These are phyloP conservation scores for Ceratocystis eucalypticola DNA, from an alignment of 2,329 filamentous ascomycete genomes.

Conservation along the genomic window DNA sequence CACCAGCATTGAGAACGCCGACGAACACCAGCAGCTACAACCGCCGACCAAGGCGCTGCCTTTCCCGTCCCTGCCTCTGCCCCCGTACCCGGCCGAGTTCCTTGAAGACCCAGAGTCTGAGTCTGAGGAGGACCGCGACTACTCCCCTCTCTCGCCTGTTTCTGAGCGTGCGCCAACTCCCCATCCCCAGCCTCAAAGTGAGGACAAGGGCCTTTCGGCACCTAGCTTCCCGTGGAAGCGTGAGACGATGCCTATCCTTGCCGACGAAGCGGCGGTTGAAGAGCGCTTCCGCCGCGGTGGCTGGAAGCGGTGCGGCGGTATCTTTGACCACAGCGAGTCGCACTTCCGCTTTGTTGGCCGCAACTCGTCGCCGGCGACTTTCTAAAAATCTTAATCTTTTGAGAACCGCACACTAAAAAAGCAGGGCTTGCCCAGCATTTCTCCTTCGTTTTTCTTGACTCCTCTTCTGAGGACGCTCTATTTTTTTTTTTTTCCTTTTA, in stretches of 20 bases:
- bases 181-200: constrained; percentile 13
- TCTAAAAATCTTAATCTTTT: constrained; percentile 1
- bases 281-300: constrained; percentile 23
- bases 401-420: neutral
- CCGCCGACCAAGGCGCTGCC: constrained; percentile 9
- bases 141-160: constrained; percentile 13
- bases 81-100: constrained; percentile 7
- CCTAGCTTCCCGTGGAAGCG: constrained; percentile 23
- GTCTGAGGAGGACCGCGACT: constrained; percentile 15
- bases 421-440: neutral
- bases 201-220: neutral
- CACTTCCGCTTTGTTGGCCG: constrained; percentile 19
- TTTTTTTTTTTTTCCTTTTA: constrained; percentile 3
- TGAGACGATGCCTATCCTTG: constrained; percentile 15
- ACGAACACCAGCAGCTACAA: constrained; percentile 15
- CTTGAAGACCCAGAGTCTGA: constrained; percentile 17
- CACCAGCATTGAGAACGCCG: constrained; percentile 15
- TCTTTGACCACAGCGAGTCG: constrained; percentile 20
- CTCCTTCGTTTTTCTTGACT: constrained; percentile 1
- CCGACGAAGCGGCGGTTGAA: constrained; percentile 21
- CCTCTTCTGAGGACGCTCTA: neutral
- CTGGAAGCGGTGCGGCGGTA: constrained; percentile 23
- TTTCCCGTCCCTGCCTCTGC: constrained; percentile 9
- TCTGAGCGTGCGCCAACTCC: constrained; percentile 13
- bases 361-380: constrained; percentile 18